Evolutionary conservation across 2,329 filamentous ascomycete genomes (phyloP).

Genomic region (Trichoderma endophyticum): DNA sequence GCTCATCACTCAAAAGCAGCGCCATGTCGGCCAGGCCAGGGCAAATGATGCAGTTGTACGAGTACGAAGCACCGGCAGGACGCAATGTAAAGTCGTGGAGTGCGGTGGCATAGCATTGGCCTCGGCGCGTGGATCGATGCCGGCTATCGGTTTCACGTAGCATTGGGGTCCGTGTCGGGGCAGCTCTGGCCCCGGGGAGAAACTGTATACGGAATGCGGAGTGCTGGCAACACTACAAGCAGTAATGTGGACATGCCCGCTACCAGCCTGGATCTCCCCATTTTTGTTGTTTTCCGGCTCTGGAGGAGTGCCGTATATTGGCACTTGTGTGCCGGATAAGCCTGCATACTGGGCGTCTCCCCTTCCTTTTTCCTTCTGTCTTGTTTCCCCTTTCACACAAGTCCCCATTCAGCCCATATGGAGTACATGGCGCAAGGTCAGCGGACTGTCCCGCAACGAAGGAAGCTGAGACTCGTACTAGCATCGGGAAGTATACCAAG

Average conservation of each 20-base stretch:
- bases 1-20: not conserved
- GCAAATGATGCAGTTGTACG: not conserved
- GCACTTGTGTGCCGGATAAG: not conserved
- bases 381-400: not conserved
- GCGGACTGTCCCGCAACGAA: not conserved
- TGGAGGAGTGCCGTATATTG: not conserved
- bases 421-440: slow-evolving; percentile 13
- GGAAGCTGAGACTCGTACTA: not conserved
- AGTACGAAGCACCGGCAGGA: not conserved
- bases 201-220: not conserved
- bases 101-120: not conserved
- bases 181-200: not conserved
- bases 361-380: not conserved
- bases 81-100: not conserved
- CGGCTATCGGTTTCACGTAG: slow-evolving; percentile 2
- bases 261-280: not conserved
- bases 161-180: slow-evolving; percentile 4
- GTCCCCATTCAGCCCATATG: not conserved
- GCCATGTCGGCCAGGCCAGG: not conserved
- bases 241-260: not conserved
- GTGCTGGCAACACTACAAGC: not conserved
- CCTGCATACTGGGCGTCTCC: not conserved
- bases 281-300: not conserved
- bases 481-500: not conserved
- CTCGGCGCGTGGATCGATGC: slow-evolving; percentile 1